Evolutionary conservation across 352 stramenopile genomes (phyloP).

Genomic region (Pythium folliculosum): DNA sequence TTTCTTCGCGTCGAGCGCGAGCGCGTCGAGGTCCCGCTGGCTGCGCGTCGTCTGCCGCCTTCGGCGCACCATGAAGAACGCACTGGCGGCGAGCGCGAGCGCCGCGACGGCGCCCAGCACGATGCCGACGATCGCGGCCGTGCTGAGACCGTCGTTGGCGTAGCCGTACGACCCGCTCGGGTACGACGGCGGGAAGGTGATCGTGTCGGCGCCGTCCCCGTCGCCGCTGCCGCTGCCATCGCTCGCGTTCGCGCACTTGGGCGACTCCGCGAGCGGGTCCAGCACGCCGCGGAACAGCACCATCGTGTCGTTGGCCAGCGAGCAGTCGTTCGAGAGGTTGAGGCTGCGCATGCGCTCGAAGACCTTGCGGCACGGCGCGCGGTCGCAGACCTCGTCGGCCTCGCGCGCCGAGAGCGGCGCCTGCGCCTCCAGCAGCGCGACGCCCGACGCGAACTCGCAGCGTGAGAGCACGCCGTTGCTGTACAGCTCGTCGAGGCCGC

Average conservation of each 20-base stretch:
- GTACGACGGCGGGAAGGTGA: background rate
- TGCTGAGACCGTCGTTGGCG: no score
- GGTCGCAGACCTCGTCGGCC: background rate
- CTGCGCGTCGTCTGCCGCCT: background rate
- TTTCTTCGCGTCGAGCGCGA: no score
- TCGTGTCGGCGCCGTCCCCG: background rate
- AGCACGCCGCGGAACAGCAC: background rate
- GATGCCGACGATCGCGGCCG: background rate
- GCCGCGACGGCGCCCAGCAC: background rate
- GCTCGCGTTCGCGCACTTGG: background rate
- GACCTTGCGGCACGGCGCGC: background rate
- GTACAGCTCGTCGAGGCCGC: background rate
- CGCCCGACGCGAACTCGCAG: background rate
- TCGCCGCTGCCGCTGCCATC: background rate
- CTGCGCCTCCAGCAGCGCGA: background rate
- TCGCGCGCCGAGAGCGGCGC: background rate
- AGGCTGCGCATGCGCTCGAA: background rate
- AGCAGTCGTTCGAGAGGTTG: background rate
- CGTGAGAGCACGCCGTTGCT: background rate
- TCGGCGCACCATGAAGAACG: background rate
- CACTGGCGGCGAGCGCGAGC: background rate
- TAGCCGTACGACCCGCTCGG: background rate
- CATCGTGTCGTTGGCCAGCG: background rate
- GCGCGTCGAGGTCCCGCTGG: no score
- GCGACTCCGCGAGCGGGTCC: background rate